Conservation (phyloP, 331 rosid species). For the Pyrus hybrid region DNA sequence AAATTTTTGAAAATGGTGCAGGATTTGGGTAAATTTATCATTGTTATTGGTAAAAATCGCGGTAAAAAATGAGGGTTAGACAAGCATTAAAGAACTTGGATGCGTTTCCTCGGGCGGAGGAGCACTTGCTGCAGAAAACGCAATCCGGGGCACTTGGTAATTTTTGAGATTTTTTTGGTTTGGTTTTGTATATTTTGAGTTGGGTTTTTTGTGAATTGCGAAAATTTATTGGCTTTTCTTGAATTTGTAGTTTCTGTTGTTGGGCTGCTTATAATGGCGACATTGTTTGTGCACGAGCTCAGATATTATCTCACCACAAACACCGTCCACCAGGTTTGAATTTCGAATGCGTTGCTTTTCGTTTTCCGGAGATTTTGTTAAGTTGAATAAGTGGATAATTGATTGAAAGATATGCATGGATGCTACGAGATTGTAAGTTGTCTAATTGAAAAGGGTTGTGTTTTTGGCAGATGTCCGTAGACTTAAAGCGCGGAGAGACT, state of each 20-base stretch:
- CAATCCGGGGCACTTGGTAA: slow-evolving; percentile 95
- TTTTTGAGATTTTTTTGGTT: not conserved
- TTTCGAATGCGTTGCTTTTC: not conserved
- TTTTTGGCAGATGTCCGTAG: slow-evolving; percentile 86
- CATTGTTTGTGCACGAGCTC: slow-evolving; percentile 84
- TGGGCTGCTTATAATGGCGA: slow-evolving; percentile 74
- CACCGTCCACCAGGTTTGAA: slow-evolving; percentile 78
- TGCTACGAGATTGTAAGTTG: not conserved
- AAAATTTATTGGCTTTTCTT: not conserved
- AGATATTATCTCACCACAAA: slow-evolving; percentile 76
- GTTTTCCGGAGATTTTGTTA: not conserved
- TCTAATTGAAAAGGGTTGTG: not conserved
- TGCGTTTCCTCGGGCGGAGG: slow-evolving; percentile 98
- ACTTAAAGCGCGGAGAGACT: slow-evolving; percentile 89
- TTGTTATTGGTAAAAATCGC: no score
- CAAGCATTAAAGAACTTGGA: slow-evolving; percentile 72
- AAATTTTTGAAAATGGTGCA: not conserved
- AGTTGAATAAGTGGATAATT: not conserved
- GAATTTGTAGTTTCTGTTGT: slow-evolving; percentile 58
- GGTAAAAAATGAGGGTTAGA: slow-evolving; percentile 54
- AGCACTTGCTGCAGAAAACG: slow-evolving; percentile 84
- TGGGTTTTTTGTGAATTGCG: not conserved
- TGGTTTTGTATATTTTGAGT: not conserved
- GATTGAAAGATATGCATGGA: not conserved
- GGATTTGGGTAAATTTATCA: not conserved